Evolutionary conservation across 257 asterid genomes (phyloP), one percentile per base, ranked within the genome.

Genomic region (Solanum paucissectum): DNA sequence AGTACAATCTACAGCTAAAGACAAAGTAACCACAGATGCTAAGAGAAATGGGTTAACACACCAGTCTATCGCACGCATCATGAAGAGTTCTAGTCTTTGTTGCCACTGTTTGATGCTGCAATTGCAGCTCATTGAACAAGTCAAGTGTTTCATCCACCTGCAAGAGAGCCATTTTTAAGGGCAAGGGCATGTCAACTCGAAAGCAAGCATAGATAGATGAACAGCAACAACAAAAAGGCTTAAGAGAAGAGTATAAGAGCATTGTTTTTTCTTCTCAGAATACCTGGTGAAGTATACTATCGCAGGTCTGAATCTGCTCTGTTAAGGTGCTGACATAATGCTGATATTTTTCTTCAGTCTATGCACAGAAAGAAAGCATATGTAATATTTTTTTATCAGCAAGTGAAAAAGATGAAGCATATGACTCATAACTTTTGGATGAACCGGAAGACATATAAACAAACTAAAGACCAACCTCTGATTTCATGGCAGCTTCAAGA

Each of bases 291-390:
- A 97, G 98, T 88, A 97, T 96, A 88, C 93, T 94, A 89, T 97
- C 98, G 75, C 99, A 97, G 81, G 98, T 97, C 88, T 94, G 99
- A 92, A 97, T 94, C 88, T 94, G 89, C 90, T 94, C 99, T 10
- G 98, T 94, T 88, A 97, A 92, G 84, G 96, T 94, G 92, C 91
- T 94, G 91, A 95, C 99, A 86, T 97, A 97, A 88, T 95, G 98
- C 95, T 97, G 99, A 93, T 97, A 97, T 86, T 97, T 97, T 92
- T 96, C 99, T 92, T 97, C 99, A 49, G 98, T 95, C 99, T 97
- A 92, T 20, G 74, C 36, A 25, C 83, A 84, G 66, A 75, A 74
- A 83, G 87, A 66, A 86, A 88, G 86, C 87, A 90, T 89, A 76
- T 60, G 38, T 11, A 86, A 60, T 46, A 25, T 2, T 42, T 44